Base-by-base conservation (phyloP, 73 alveolate species). In the Paramecium bursaria region DNA sequence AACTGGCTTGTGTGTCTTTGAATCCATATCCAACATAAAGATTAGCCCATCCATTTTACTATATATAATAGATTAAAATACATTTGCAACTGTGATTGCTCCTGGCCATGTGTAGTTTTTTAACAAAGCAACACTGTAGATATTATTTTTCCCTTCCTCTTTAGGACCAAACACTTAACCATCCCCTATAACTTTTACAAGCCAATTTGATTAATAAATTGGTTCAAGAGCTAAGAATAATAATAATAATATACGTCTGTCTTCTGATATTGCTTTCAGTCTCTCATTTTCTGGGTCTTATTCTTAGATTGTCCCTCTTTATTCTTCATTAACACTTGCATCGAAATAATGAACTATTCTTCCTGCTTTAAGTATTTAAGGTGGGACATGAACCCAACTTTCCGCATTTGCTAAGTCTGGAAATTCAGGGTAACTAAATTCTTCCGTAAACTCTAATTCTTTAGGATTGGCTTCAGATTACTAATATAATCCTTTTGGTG, bases 401-500 rank as follows among this genome's bases (percentile, higher is more conserved):
- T 92, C 94, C 9, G 92, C 92, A 22, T 73, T 50, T 26, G 61
- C 54, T 88, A 95, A 82, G 29, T 90, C 97, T 33, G 92, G 94
- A 85, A 94, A 93, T 50, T 93, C 82, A n/a, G 97, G 97, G 4
- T 90, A 50, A 47, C 85, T 90, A 74, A 85, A 76, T 23, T 94
- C 98, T 48, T 96, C 98, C 54, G 87, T 99, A 31, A 92, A 94
- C 61, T 96, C 98, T 31, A 94, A 75, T 51, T 89, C 96, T 42
- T 85, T 91, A 25, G 90, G 94, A 44, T 90, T 88, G 11, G 95
- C 98, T 53, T 96, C 99, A 14, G 75, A 80, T 29, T 74, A 30
- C 76, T 91, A 85, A 48, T 75, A 94, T n/a, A 88, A 61, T n/a
- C 98, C 98, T 82, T 93, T 94, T 6, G 99, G 99, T 17, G 91